Evolutionary conservation across 1,139 yeast genomes (phyloP).

Genomic region (Yamadazyma mexicana): DNA sequence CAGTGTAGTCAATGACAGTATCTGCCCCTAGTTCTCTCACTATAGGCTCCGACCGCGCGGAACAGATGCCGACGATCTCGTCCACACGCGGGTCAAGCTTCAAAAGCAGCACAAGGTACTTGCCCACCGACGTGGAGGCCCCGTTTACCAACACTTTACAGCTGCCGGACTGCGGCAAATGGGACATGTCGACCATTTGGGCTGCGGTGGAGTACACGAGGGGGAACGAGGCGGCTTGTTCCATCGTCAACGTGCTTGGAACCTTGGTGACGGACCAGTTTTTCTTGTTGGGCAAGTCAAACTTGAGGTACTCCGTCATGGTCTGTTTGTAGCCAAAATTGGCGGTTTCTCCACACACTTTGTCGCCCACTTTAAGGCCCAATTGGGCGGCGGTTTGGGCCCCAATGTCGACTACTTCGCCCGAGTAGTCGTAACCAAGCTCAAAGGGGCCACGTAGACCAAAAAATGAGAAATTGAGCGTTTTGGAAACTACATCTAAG

Average conservation of each 20-base stretch:
- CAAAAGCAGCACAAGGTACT: constrained; percentile 57
- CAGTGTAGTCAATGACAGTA: constrained; percentile 50
- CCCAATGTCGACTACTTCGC: constrained; percentile 63
- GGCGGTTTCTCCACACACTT: constrained; percentile 66
- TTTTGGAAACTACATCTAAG: constrained; percentile 55
- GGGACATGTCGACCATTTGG: constrained; percentile 30
- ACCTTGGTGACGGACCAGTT: constrained; percentile 34
- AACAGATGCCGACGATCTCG: constrained; percentile 46
- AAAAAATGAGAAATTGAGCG: constrained; percentile 29
- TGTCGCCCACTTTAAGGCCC: constrained; percentile 57
- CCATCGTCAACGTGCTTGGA: constrained; percentile 49
- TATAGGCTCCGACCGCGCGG: constrained; percentile 32
- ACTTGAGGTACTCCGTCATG: constrained; percentile 32
- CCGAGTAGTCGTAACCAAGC: constrained; percentile 70
- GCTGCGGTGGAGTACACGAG: constrained; percentile 60
- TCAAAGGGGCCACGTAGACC: constrained; percentile 28
- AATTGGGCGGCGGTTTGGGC: constrained; percentile 25
- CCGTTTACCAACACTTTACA: constrained; percentile 60
- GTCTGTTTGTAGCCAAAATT: constrained; percentile 31
- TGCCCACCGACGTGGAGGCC: constrained; percentile 76
- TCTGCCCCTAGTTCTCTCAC: constrained; percentile 54
- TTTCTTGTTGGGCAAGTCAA: constrained; percentile 42
- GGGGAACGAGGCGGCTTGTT: constrained; percentile 62
- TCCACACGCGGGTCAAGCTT: constrained; percentile 43
- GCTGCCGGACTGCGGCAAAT: not conserved